Evolutionary conservation across 345 rosid genomes (phyloP).

Genomic region (Citrus hindsii): DNA sequence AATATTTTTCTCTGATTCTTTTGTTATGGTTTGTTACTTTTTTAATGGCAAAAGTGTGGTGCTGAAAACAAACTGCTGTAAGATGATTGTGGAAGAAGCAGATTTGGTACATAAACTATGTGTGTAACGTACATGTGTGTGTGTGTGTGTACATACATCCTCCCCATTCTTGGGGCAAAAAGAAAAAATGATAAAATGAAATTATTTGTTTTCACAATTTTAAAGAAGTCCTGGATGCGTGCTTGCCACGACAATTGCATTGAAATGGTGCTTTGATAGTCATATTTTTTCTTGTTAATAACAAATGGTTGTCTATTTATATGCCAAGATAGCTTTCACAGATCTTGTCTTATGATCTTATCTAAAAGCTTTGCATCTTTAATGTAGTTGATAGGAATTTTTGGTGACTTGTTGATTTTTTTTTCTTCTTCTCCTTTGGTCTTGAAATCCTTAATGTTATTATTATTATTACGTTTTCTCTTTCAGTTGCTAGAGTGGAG

Average conservation of each 20-base stretch:
- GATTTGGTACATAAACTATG: background rate
- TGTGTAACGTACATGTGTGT: no score
- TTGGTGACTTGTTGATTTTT: background rate
- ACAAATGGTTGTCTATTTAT: background rate
- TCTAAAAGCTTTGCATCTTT: background rate
- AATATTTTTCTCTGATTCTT: background rate
- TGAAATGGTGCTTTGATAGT: background rate
- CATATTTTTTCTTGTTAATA: background rate
- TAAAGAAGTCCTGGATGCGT: background rate
- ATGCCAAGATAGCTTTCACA: background rate
- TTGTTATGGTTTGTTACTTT: background rate
- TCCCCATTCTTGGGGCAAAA: no score
- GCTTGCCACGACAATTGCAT: background rate
- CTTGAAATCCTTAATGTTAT: background rate
- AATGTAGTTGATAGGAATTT: background rate
- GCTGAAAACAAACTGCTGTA: background rate
- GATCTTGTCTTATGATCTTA: background rate
- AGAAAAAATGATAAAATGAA: no score
- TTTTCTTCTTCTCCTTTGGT: background rate
- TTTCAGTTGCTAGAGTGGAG: slow-evolving; percentile 5
- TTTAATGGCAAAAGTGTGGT: slow-evolving; percentile 2
- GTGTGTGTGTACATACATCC: no score
- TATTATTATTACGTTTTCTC: background rate
- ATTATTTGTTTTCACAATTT: no score
- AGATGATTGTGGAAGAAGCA: background rate